Evolutionary conservation across 257 asterid genomes (phyloP).

Genomic region (Rhazya stricta): DNA sequence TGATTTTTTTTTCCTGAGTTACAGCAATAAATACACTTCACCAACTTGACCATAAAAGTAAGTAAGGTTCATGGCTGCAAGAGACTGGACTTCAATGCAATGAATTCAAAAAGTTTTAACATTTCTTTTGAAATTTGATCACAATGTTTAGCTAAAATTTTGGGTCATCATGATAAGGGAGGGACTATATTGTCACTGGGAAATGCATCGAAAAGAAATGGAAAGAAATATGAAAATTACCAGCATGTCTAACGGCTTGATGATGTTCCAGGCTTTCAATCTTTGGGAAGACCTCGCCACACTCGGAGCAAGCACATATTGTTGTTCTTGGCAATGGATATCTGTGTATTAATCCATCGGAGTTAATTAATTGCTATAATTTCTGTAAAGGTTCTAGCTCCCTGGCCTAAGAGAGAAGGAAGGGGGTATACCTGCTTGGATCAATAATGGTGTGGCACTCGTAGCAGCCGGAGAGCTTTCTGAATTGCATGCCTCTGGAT

Average conservation of each 20-base stretch:
- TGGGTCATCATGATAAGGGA: too few relatives aligned
- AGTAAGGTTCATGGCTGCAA: constrained; percentile 4
- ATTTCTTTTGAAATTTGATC: not conserved
- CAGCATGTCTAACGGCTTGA: constrained; percentile 88
- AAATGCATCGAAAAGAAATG: not conserved
- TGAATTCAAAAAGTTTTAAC: not conserved
- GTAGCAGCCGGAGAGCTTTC: constrained; percentile 87
- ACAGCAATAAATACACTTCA: constrained; percentile 18
- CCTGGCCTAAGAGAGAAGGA: too few relatives aligned
- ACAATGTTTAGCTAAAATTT: not conserved
- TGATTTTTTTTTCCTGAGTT: not conserved
- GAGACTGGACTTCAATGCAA: not conserved
- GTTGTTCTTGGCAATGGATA: constrained; percentile 77
- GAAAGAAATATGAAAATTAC: constrained; percentile 27
- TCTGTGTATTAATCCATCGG: constrained; percentile 29
- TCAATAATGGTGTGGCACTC: constrained; percentile 86
- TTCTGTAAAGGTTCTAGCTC: not conserved
- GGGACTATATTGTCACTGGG: not conserved
- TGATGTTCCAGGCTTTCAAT: constrained; percentile 87
- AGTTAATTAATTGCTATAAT: not conserved
- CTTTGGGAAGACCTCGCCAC: constrained; percentile 91
- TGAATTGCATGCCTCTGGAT: constrained; percentile 62
- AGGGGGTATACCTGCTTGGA: constrained; percentile 51
- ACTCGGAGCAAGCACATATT: constrained; percentile 70
- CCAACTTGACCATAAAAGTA: constrained; percentile 10